Evolutionary conservation across 1,284 basidiomycete species (phyloP).

Genomic region (Ustilago crameri): DNA sequence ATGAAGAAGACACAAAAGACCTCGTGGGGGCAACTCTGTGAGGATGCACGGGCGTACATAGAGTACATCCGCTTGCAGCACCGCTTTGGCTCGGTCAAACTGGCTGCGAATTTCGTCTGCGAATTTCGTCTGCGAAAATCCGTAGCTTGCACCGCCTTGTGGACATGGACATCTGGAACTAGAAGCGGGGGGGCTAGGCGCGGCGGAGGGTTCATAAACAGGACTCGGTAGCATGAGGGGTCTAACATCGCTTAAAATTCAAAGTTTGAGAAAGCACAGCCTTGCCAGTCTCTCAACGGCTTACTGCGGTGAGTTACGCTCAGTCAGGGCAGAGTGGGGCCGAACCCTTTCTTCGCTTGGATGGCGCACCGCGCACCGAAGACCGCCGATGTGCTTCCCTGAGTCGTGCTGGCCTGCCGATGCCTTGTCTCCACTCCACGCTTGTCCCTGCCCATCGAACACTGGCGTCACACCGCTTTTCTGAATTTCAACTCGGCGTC

Average conservation of each 20-base stretch:
- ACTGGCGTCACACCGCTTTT: conserved; percentile 6
- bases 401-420: not conserved
- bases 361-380: conserved; percentile 11
- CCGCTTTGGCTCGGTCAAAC: no score
- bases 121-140: not conserved
- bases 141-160: conserved; percentile 8
- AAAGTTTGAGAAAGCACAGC: no score
- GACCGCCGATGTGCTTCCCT: conserved; percentile 12
- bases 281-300: not conserved
- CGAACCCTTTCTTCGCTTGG: not conserved
- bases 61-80: no score
- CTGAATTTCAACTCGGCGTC: not conserved
- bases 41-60: no score
- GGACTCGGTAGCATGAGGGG: no score
- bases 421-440: conserved; percentile 1
- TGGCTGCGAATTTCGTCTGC: no score
- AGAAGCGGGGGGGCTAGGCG: no score
- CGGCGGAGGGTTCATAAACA: no score
- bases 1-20: not conserved
- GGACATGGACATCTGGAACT: no score
- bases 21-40: not conserved
- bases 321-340: not conserved
- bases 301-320: not conserved
- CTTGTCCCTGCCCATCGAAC: conserved; percentile 4
- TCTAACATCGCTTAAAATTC: no score